Base-by-base conservation (phyloP, 352 stramenopile species). In the Phytophthora lateralis region DNA sequence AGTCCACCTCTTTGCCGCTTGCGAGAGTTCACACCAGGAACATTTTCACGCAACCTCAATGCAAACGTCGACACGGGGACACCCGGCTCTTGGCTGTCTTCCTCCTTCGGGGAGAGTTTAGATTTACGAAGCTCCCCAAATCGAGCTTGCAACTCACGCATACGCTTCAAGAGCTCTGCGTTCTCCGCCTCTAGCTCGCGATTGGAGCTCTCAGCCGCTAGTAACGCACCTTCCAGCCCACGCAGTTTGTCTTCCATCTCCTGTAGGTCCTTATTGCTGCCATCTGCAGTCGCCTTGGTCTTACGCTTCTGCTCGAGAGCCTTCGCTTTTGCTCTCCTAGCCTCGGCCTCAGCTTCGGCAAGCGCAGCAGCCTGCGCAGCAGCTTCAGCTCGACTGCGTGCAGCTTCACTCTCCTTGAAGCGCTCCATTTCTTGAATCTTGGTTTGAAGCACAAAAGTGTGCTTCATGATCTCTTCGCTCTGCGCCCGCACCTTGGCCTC, bases 401-500 rank as follows among this genome's bases (percentile, higher is more conserved):
- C 49, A 11, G 68, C 48, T 60, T 90, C 82, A 34, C 52, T 80
- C 14, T 89, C 82, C 34, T 78, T 83, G 9, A 78, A 65, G 8
- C 57, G 65, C n/a, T 88, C 82, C 29, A 80, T 59, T 30, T 91
- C 80, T n/a, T 78, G 69, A 0, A 69, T 74, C 27, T 87, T 85
- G 1, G 74, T 55, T 30, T 78, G 71, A 14, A 89, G 58, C 20
- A 91, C 68, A 11, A 89, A 77, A 1, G 76, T 79, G 46, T 85
- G 76, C 53, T 88, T 87, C n/a, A 77, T 55, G 17, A 91, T 71
- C 50, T 90, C 82, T 24, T 86, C 80, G 4, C 39, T 61, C 17
- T 86, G 72, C 0, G 54, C 52, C 27, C 73, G 57, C 12, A 79
- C 50, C 21, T 76, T 80, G n/a, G 57, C 46, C 50, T 90, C 82